A percentile compares a stretch with the other conserved stretches of the same genome.
These are phyloP conservation scores for Botrytis byssoidea DNA, from an alignment of 2,329 filamentous ascomycete genomes.

Conservation along the genomic window DNA sequence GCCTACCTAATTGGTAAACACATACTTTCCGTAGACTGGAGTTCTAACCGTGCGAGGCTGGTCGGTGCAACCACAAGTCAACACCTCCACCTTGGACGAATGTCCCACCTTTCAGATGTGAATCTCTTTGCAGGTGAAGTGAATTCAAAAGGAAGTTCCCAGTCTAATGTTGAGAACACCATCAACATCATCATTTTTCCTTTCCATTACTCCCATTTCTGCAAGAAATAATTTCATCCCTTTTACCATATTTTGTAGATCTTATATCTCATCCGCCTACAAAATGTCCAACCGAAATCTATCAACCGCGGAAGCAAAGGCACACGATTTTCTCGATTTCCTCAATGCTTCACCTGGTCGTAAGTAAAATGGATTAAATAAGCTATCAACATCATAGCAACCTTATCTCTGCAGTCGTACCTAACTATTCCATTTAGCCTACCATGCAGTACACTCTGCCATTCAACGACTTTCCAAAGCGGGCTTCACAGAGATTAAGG, in stretches of 20 bases:
- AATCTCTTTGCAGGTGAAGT: neutral
- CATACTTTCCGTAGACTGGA: neutral
- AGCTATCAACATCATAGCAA: conserved; percentile 26
- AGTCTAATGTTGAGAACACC: conserved; percentile 16
- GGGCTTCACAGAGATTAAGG: conserved; percentile 84
- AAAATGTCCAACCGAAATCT: conserved; percentile 33
- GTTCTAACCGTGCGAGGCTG: neutral
- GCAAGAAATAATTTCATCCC: neutral
- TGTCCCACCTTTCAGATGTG: neutral
- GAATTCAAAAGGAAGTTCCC: neutral
- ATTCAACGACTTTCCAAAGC: conserved; percentile 74
- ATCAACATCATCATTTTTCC: conserved; percentile 5
- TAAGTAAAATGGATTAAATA: conserved; percentile 47
- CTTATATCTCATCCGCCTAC: conserved; percentile 13
- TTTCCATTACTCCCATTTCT: neutral
- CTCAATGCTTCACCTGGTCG: conserved; percentile 93
- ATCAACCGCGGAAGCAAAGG: conserved; percentile 36
- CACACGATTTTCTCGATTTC: conserved; percentile 80
- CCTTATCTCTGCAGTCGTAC: conserved; percentile 52
- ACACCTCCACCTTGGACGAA: neutral
- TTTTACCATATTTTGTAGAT: conserved; percentile 3
- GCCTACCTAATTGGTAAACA: neutral
- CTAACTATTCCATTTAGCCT: conserved; percentile 42
- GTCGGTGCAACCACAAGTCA: neutral
- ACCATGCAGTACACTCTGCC: conserved; percentile 85